Conservation (phyloP, 371 early-diverging fungal genomes). For the Dinochytrium kinnereticum region DNA sequence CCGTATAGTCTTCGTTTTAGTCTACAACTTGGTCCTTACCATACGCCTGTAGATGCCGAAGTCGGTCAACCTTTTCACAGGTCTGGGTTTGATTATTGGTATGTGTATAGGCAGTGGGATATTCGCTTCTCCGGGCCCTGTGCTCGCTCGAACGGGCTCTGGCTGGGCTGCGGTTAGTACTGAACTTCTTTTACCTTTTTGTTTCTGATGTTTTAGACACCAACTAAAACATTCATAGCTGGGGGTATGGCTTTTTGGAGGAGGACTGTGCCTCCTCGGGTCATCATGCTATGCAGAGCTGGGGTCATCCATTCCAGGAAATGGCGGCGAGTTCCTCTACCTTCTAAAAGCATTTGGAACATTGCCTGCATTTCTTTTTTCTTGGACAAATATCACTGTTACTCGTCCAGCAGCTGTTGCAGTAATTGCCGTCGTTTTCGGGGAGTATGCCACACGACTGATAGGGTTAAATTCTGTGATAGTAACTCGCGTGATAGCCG, state of each 20-base stretch:
- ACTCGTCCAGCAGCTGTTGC: slow-evolving; percentile 72
- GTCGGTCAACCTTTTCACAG: slow-evolving; percentile 40
- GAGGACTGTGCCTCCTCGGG: slow-evolving; percentile 60
- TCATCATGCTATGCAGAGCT: slow-evolving; percentile 75
- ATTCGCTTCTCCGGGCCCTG: slow-evolving; percentile 67
- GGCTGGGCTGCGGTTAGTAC: slow-evolving; percentile 41
- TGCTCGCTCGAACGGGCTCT: slow-evolving; percentile 51
- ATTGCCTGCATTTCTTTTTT: slow-evolving; percentile 81
- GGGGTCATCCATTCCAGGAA: slow-evolving; percentile 81
- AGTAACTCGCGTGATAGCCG: slow-evolving; percentile 21
- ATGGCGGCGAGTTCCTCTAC: slow-evolving; percentile 88
- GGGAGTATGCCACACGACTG: slow-evolving; percentile 76
- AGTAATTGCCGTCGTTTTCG: slow-evolving; percentile 78
- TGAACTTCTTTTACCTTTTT: background rate
- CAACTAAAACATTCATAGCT: slow-evolving; percentile 30
- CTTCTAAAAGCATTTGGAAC: slow-evolving; percentile 71
- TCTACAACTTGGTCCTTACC: background rate
- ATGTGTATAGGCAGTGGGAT: slow-evolving; percentile 68
- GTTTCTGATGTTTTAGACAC: background rate
- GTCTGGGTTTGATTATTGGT: slow-evolving; percentile 57
- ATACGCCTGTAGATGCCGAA: slow-evolving; percentile 11
- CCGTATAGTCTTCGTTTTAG: background rate
- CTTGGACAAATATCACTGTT: slow-evolving; percentile 70
- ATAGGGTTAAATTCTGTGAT: slow-evolving; percentile 53
- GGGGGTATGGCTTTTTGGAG: slow-evolving; percentile 59